These are phyloP conservation scores for Hibiscus trionum DNA, from an alignment of 345 rosid genomes.

Conservation along the genomic window DNA sequence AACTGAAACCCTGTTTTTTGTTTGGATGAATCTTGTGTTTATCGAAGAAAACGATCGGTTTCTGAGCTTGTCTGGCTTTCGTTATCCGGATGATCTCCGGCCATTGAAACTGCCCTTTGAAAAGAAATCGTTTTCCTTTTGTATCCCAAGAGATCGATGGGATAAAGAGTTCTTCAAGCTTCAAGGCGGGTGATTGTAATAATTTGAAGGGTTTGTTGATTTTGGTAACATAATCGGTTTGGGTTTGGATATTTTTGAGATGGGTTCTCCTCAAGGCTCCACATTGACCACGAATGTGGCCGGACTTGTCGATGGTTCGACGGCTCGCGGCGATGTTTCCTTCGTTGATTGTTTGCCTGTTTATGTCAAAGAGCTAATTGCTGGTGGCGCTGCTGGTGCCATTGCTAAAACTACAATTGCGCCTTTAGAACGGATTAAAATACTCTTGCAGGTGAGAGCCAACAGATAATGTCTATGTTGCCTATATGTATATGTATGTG, in stretches of 20 bases:
- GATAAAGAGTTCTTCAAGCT: conserved; percentile 61
- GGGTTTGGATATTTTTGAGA: conserved; percentile 19
- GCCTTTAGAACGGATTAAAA: conserved; percentile 82
- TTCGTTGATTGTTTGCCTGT: conserved; percentile 60
- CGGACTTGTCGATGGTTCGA: conserved; percentile 53
- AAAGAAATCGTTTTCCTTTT: conserved; percentile 25
- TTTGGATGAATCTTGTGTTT: conserved; percentile 65
- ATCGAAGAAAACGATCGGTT: conserved; percentile 45
- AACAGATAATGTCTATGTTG: not conserved
- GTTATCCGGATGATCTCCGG: conserved; percentile 52
- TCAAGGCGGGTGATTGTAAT: conserved; percentile 41
- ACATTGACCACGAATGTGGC: conserved; percentile 55
- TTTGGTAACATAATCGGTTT: conserved; percentile 13
- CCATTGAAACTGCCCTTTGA: conserved; percentile 33
- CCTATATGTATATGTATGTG: not conserved
- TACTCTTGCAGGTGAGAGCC: conserved; percentile 70
- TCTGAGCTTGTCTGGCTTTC: conserved; percentile 40
- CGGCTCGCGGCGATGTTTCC: conserved; percentile 28
- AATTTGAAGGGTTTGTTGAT: conserved; percentile 4
- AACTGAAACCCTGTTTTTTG: conserved; percentile 21
- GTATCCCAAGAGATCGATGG: conserved; percentile 78
- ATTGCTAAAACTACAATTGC: conserved; percentile 90
- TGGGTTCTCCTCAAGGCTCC: conserved; percentile 70
- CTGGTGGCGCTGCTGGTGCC: conserved; percentile 97
- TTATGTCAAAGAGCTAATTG: conserved; percentile 80